These are phyloP conservation scores for Sanghuangporus baumii DNA, from an alignment of 1,284 basidiomycete species.

Conservation along the genomic window DNA sequence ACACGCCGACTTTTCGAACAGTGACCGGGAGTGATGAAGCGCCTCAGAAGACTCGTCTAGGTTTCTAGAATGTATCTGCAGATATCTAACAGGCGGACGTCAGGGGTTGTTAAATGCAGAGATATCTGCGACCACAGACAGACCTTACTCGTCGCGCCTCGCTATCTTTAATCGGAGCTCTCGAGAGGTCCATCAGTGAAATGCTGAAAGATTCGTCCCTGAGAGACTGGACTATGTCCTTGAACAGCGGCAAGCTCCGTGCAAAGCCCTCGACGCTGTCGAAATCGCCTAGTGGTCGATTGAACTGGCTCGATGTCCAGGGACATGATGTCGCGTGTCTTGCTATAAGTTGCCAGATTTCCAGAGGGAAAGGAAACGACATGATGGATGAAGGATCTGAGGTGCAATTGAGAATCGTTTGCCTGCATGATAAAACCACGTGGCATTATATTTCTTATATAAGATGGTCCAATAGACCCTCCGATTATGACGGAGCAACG, in stretches of 20 bases:
- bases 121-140: background rate
- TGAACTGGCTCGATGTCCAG: background rate
- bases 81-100: background rate
- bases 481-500: background rate
- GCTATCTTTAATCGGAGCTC: background rate
- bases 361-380: background rate
- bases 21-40: background rate
- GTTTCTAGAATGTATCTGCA: background rate
- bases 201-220: background rate
- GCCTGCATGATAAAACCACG: too few relatives aligned
- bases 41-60: background rate
- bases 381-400: background rate
- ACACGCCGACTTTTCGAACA: background rate
- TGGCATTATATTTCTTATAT: background rate
- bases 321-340: background rate
- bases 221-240: background rate
- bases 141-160: background rate
- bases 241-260: background rate
- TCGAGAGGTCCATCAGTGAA: background rate
- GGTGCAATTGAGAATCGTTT: background rate
- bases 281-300: background rate
- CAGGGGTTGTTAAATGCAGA: background rate
- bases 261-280: slow-evolving; percentile 1
- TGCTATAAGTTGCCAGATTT: slow-evolving; percentile 7
- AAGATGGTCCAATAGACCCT: background rate